Evolutionary conservation across 371 early-diverging fungal genomes (phyloP), one percentile per base, ranked within the genome.

Genomic region (Apophysomyces trapeziformis): DNA sequence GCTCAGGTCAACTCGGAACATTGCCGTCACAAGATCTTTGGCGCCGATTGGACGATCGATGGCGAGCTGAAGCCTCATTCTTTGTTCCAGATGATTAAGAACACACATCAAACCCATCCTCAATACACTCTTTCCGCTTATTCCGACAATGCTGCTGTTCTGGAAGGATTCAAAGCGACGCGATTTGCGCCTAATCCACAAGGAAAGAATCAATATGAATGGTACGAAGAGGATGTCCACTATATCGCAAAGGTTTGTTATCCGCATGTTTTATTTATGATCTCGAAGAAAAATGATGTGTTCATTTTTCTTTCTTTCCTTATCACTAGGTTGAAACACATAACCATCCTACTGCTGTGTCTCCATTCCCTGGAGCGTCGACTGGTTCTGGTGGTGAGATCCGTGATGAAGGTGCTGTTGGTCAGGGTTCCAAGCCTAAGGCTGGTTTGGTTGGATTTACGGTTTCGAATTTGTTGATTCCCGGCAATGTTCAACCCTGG

Each of bases 1-100:
- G 97, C 97, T 47, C 98, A 97, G 76, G 98, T 98, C 74, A 97
- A 98, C 79, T 96, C 96, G 39, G 99, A 98, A 83, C 99, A 98
- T 80, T 98, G 99, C 81, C 89, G 99, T 14, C 99, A 98, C 89
- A 97, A 98, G 88, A 96, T 98, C 66, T 98, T 98, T 84, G 85
- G 92, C 60, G 98, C 97, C 16, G 85, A 92, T 60, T 98, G 99
- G 99, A 94, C 92, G 8, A 93, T 98, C 60, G 96, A 97, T 72
- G 93, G 93, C 35, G 79, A 87, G 61, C 78, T 85, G 47, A 87
- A 89, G 75, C 88, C 87, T 37, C 73, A 87, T 54, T 96, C 97
- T 14, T 85, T 98, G 44, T 97, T 98, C 77, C 90, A 86, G 62
- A 95, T 96, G 97, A 97, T 98, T 76, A 80, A 86, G 60, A 95